These are phyloP conservation scores for Craterostigma plantagineum DNA, from an alignment of 257 asterid species.

Conservation along the genomic window DNA sequence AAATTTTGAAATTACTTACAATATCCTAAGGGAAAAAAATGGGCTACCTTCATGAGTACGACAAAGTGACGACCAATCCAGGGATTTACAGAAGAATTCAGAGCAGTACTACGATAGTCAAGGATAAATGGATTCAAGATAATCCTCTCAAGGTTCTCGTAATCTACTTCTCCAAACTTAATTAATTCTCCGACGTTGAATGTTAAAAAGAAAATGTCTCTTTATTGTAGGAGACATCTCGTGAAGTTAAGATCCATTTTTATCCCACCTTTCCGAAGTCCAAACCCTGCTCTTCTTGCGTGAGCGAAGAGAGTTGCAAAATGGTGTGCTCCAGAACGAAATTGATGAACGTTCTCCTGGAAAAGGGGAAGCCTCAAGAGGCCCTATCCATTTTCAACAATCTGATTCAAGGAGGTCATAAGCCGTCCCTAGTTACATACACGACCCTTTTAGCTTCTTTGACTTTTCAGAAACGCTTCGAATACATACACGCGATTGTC, in stretches of 20 bases:
- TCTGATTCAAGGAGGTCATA: slow-evolving; percentile 44
- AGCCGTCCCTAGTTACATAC: slow-evolving; percentile 58
- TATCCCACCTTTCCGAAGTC: slow-evolving; percentile 19
- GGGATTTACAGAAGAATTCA: slow-evolving; percentile 9
- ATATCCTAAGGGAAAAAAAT: slow-evolving; percentile 8
- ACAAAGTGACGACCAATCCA: slow-evolving; percentile 9
- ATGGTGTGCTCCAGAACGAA: slow-evolving; percentile 35
- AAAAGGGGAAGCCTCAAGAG: slow-evolving; percentile 32
- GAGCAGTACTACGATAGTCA: slow-evolving; percentile 8
- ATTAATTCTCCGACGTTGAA: not conserved
- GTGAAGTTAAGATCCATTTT: slow-evolving; percentile 20
- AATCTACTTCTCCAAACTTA: not conserved
- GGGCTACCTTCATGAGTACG: slow-evolving; percentile 19
- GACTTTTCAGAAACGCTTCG: slow-evolving; percentile 42
- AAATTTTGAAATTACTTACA: slow-evolving; percentile 3
- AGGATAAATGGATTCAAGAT: slow-evolving; percentile 10
- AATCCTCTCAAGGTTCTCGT: slow-evolving; percentile 11
- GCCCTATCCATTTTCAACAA: slow-evolving; percentile 29
- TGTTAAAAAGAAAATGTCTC: not conserved
- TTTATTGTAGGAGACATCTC: slow-evolving; percentile 22
- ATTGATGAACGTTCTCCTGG: slow-evolving; percentile 42
- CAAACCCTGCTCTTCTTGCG: slow-evolving; percentile 29
- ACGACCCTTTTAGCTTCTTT: slow-evolving; percentile 53
- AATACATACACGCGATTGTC: slow-evolving; percentile 27
- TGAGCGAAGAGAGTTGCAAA: slow-evolving; percentile 28